phyloP scores from a whole-genome alignment of 164 flowering plant species.

The Vitis rotundifolia region DNA sequence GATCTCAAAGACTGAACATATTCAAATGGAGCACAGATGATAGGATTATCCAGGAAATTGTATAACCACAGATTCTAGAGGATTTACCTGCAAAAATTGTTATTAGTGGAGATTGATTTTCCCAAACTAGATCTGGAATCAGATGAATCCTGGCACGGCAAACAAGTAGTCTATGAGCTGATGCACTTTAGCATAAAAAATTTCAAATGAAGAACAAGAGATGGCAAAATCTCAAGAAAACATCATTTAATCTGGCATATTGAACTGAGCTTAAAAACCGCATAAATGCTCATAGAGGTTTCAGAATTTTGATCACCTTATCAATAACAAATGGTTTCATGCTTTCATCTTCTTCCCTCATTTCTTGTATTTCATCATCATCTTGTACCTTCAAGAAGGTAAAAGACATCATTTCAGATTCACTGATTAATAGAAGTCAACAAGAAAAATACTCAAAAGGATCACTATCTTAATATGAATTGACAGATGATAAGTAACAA shows the following conservation, averaged over 20 bases:
- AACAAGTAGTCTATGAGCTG: conserved; percentile 7
- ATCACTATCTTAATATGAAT: neutral
- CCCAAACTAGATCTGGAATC: conserved; percentile 27
- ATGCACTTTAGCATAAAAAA: no score
- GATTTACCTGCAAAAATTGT: conserved; percentile 31
- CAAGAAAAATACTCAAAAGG: neutral
- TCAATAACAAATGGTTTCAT: conserved; percentile 27
- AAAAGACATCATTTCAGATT: neutral
- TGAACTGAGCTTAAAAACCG: neutral
- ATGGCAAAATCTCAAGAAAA: neutral
- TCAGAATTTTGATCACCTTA: conserved; percentile 38
- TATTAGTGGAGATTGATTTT: conserved; percentile 28
- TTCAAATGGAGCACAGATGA: no score
- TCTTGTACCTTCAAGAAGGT: conserved; percentile 63
- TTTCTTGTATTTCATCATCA: conserved; percentile 67
- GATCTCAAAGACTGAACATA: neutral
- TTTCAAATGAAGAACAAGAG: conserved; percentile 1
- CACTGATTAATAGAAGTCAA: neutral
- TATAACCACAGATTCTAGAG: no score
- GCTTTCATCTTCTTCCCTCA: conserved; percentile 53
- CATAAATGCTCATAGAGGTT: neutral
- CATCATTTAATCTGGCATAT: neutral
- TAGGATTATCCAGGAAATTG: no score
- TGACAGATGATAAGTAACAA: conserved; percentile 1
- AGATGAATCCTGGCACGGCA: conserved; percentile 41